phyloP scores from a whole-genome alignment of 768 basidiomycete species.

The Tulasnella sp. region DNA sequence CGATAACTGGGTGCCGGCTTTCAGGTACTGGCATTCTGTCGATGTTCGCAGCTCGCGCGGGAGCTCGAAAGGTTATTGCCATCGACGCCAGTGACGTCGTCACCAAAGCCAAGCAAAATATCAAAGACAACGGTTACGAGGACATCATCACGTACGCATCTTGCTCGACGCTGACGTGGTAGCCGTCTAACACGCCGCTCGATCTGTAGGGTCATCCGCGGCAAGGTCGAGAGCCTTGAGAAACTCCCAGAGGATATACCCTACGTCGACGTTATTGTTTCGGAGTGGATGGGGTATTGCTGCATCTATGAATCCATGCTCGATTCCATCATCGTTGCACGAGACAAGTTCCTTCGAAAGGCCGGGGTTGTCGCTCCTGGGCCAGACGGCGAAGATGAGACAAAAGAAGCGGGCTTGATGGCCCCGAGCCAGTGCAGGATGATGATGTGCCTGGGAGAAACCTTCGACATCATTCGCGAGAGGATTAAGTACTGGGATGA shows the following conservation, averaged over 20 bases:
- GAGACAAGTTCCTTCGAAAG: conserved; percentile 66
- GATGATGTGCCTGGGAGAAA: conserved; percentile 74
- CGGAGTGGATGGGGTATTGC: conserved; percentile 97
- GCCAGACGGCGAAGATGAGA: not conserved
- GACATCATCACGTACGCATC: conserved; percentile 49
- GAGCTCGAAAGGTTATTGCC: conserved; percentile 82
- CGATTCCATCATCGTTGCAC: conserved; percentile 81
- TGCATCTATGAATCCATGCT: conserved; percentile 95
- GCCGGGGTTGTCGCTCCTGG: not conserved
- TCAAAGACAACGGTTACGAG: conserved; percentile 59
- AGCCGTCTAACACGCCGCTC: not conserved
- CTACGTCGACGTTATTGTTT: conserved; percentile 87
- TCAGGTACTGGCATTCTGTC: conserved; percentile 76
- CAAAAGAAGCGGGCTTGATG: conserved; percentile 48
- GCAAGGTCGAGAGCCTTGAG: conserved; percentile 79
- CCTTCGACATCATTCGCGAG: conserved; percentile 63
- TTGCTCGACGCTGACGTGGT: conserved; percentile 1
- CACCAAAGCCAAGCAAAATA: conserved; percentile 62
- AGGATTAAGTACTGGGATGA: conserved; percentile 82
- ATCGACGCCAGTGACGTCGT: conserved; percentile 85
- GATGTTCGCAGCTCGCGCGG: conserved; percentile 78
- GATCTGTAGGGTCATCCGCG: conserved; percentile 54
- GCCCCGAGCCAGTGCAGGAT: conserved; percentile 84
- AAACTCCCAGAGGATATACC: conserved; percentile 54
- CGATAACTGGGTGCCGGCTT: not conserved